Base-by-base conservation (phyloP, 345 rosid genomes). In the Lagerstroemia speciosa region DNA sequence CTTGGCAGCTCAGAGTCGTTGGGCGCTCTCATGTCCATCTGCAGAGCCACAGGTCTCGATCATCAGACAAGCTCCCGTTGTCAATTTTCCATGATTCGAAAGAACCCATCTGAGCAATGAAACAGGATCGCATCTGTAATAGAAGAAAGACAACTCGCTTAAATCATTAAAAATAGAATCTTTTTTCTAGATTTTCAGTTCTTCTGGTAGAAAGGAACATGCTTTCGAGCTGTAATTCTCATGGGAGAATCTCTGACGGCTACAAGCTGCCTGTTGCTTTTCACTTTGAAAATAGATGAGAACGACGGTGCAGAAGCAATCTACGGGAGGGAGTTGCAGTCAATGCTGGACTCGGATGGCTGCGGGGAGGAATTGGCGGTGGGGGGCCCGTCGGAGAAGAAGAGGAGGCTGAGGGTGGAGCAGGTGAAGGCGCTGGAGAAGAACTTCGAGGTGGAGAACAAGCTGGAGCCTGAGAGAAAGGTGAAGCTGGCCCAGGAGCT, bases 1-100 rank as follows among this genome's bases (percentile, higher is more conserved):
- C 91, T 81, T 71, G 84, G 78, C 72, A 90, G 92, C 78, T 86
- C 97, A 73, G 98, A 89, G 78, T 90, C 97, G 62, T 52, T 87
- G 83, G 91, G 95, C 71, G 95, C 85, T 78, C 79, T 90, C 75
- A 86, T 87, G 76, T 84, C n/a, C n/a, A n/a, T n/a, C n/a, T n/a
- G n/a, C n/a, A n/a, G n/a, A n/a, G n/a, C n/a, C n/a, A n/a, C n/a
- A 90, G 93, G 98, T 88, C 76, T 57, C 27, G 43, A 40, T 61
- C 55, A 11, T 48, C 5, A 0, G n/a, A 15, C 1, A 48, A n/a
- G n/a, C n/a, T n/a, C 37, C 36, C 11, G 31, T 29, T 9, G 0
- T 14, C 60, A 22, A 29, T 0, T 67, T 48, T 67, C 32, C 16
- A 67, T 55, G n/a, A 50, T 66, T 62, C 27, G n/a, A n/a, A n/a